Evolutionary conservation across 495 filamentous ascomycete genomes (phyloP).

Genomic region (Amniculicola lignicola): DNA sequence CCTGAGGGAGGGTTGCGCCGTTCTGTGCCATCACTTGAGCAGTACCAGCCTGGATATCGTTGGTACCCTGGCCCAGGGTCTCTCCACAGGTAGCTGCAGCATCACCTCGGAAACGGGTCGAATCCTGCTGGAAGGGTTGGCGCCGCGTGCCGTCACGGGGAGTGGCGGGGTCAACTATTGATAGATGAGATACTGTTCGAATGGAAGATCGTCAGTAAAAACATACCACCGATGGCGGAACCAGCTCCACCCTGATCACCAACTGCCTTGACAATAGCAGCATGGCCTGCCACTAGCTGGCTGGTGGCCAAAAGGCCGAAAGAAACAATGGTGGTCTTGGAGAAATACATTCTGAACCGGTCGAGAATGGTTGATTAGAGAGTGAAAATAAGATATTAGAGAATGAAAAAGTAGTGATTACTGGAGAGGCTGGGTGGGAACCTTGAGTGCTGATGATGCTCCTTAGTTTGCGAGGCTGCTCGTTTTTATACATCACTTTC

Average conservation of each 20-base stretch:
- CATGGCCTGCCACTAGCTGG: conserved; percentile 46
- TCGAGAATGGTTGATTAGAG: conserved; percentile 18
- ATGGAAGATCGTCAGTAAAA: neutral
- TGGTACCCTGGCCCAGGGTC: conserved; percentile 44
- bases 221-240: conserved; percentile 42
- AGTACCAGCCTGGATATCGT: conserved; percentile 50
- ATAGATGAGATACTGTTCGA: neutral
- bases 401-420: conserved; percentile 19
- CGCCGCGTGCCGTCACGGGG: conserved; percentile 54
- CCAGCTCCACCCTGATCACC: conserved; percentile 49
- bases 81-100: conserved; percentile 32
- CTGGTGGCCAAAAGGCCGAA: conserved; percentile 31
- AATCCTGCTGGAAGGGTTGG: conserved; percentile 53
- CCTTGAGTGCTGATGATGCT: conserved; percentile 22
- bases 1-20: conserved; percentile 49
- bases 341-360: conserved; percentile 34
- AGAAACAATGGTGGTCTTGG: conserved; percentile 29
- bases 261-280: conserved; percentile 48
- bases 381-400: conserved; percentile 12
- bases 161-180: conserved; percentile 47
- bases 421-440: conserved; percentile 25
- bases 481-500: conserved; percentile 16
- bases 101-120: conserved; percentile 49
- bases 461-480: neutral
- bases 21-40: conserved; percentile 42